Evolutionary conservation across 23 red algal species (phyloP), one percentile per base, ranked within the genome.

Genomic region (Gracilariopsis chorda): DNA sequence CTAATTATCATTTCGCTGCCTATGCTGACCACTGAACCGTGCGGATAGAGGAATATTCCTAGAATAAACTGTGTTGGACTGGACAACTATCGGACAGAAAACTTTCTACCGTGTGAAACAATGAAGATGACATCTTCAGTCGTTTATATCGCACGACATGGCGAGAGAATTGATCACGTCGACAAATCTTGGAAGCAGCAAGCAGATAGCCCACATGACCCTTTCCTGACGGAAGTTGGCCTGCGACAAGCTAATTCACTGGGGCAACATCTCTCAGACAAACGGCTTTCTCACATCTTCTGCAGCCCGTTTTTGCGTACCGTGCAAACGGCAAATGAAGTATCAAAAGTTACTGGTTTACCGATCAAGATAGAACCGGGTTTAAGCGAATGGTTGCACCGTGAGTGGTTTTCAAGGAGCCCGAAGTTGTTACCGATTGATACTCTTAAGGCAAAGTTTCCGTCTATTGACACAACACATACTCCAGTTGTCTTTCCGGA

Each of bases 161-260:
- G 95, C 25, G 95, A 97, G 77, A 78, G 95, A 52, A 60, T 88
- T 20, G 95, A 97, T 83, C 90, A 90, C 59, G 90, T 97, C 21
- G 95, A 97, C 32, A 51, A 63, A 32, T 1, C 28, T 27, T 97
- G 95, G 95, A 52, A 51, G 27, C 12, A 43, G 13, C 80, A 25
- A 20, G 82, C 95, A 7, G 62, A 84, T 20, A 58, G 64, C 12
- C 95, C 95, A 29, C 59, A 70, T 13, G 95, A 97, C 59, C 89
- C 95, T 39, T 86, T 86, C 32, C 82, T 97, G 37, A 97, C 95
- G 2, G 90, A 82, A 62, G 52, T 6, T n/a, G 95, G 95, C 10
- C 76, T 78, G 8, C 46, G 64, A 34, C 95, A 97, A 60, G 95
- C 95, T 0, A 25, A 63, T 17, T 69, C 67, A 23, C 86, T 93